Evolutionary conservation across 768 basidiomycete species (phyloP), one percentile per base, ranked within the genome.

Genomic region (Suillus variegatus): DNA sequence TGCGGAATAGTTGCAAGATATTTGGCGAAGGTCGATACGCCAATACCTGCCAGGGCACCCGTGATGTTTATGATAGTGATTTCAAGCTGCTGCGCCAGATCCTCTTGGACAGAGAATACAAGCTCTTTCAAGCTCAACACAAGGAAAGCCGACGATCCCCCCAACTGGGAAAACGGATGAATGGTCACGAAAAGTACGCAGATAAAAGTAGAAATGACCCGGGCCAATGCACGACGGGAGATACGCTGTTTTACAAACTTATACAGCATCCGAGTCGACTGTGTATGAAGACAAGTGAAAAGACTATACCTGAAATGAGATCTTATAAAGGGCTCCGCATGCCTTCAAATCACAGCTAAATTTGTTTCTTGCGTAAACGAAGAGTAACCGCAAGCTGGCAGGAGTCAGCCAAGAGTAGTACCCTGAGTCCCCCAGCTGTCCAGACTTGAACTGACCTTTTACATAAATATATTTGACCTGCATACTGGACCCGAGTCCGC

Each of bases 81-180:
- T 69, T 84, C 84, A 5, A 84, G 67, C 69, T 85, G 82, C 67
- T 85, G 82, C 0, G 83, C 80, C 13, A 85, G 74, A 67, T 75
- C 81, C 47, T 81, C 79, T 67, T 85, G 81, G 2, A 80, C 78
- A 25, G 79, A 78, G 67, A 85, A 84, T 60, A 82, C 77, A 10
- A 83, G 77, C 63, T 85, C 84, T 62, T 84, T 82, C 46, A 84
- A 67, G 6, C 77, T 76, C 13, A 78, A 62, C 13, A 73, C 71
- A 7, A 83, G 74, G 69, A 81, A 84, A 20, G 81, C 82, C 35
- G 69, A 76, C 3, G 63, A 55, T 6, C 82, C 80, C 8, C 82
- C 82, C 22, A 77, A 71, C 38, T 63, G 70, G 20, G 82, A 80
- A 65, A 82, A 79, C 0, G 82, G 79, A 2, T 75, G 78, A 14